Percentiles rank a stretch among this genome's conserved stretches.
Evolutionary conservation across 2,329 filamentous ascomycete genomes (phyloP).

Genomic region (Claviceps sp.): DNA sequence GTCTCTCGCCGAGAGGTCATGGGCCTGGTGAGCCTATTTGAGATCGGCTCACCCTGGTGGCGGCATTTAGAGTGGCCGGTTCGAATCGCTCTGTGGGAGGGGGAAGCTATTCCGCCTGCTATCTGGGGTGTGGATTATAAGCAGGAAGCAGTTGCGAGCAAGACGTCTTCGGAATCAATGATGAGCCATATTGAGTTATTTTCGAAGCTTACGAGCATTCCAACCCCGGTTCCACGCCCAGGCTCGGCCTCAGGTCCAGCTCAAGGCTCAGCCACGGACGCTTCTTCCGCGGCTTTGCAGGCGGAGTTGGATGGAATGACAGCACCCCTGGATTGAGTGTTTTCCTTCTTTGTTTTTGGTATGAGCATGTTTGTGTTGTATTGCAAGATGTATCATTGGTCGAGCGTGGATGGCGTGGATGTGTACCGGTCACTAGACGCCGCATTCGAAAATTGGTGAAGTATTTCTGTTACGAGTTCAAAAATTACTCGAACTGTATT

Average conservation of each 20-base stretch:
- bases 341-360: not conserved
- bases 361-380: not conserved
- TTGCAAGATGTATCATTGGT: no score
- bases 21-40: slow-evolving; percentile 46
- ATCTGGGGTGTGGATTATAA: slow-evolving; percentile 43
- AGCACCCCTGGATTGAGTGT: slow-evolving; percentile 20
- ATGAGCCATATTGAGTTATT: slow-evolving; percentile 28
- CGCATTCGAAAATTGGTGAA: no score
- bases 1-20: slow-evolving; percentile 53
- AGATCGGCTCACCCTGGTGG: slow-evolving; percentile 47
- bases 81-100: slow-evolving; percentile 44
- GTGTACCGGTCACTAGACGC: no score
- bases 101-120: slow-evolving; percentile 35
- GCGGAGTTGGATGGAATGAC: slow-evolving; percentile 19
- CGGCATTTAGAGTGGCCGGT: slow-evolving; percentile 48
- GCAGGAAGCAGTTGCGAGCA: slow-evolving; percentile 24
- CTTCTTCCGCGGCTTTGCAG: slow-evolving; percentile 15
- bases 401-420: no score
- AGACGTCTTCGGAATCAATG: slow-evolving; percentile 22
- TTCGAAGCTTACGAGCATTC: slow-evolving; percentile 22
- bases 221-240: not conserved
- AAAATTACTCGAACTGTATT: no score
- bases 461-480: no score
- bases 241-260: no score
- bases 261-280: slow-evolving; percentile 8